Evolutionary conservation across 352 stramenopile species (phyloP).

Genomic region (Phytophthora colocasiae): DNA sequence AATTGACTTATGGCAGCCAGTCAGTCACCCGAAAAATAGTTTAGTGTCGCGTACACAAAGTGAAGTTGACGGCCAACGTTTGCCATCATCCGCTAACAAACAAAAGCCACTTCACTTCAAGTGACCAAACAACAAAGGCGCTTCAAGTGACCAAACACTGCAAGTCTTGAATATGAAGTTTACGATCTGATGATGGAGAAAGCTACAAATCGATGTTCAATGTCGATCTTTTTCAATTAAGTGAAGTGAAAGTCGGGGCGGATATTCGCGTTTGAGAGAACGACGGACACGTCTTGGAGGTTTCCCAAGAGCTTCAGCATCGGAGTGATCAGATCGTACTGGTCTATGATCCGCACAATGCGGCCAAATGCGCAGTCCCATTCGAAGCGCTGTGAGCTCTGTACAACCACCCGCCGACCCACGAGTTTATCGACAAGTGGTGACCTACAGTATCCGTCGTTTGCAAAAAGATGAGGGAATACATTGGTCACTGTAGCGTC

Average conservation of each 20-base stretch:
- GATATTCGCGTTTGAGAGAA: not conserved
- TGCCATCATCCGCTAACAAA: not conserved
- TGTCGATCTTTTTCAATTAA: not conserved
- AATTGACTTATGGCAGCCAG: slow-evolving; percentile 1
- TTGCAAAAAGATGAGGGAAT: slow-evolving; percentile 2
- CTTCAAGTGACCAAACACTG: too few relatives aligned
- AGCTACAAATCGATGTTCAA: not conserved
- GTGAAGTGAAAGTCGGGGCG: not conserved
- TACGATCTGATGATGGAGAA: not conserved
- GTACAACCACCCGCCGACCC: not conserved
- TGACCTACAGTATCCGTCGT: not conserved
- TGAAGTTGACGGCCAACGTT: not conserved
- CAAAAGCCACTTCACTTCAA: too few relatives aligned
- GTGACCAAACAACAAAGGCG: too few relatives aligned
- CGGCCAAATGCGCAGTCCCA: slow-evolving; percentile 6
- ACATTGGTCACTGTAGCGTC: not conserved
- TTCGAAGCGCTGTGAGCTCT: not conserved
- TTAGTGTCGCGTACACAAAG: not conserved
- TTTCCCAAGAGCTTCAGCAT: not conserved
- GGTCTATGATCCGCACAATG: not conserved
- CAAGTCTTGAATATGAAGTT: too few relatives aligned
- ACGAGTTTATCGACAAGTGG: slow-evolving; percentile 3
- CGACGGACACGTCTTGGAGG: slow-evolving; percentile 1
- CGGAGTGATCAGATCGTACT: slow-evolving; percentile 7
- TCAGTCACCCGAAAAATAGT: not conserved